A percentile compares a stretch with the other conserved stretches of the same genome.
These are phyloP conservation scores for Gonium pectorale DNA, from an alignment of 139 green algal species.

Conservation along the genomic window DNA sequence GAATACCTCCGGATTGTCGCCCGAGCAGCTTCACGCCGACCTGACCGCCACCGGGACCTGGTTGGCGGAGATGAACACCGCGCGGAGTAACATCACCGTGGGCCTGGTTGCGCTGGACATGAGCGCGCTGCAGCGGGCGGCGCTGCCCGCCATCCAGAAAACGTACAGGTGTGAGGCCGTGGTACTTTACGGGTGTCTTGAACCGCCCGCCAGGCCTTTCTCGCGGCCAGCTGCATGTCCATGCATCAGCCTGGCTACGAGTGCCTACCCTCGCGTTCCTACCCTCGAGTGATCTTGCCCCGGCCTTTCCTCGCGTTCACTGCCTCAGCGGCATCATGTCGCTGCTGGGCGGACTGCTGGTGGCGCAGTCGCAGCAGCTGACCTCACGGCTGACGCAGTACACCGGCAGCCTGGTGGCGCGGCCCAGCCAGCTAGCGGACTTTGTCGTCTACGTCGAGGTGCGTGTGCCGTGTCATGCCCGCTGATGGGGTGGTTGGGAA, in stretches of 20 bases:
- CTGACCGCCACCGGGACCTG: constrained; percentile 13
- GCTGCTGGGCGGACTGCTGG: constrained; percentile 41
- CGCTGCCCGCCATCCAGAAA: constrained; percentile 22
- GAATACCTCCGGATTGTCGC: constrained; percentile 11
- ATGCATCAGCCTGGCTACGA: no score
- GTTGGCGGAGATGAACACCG: constrained; percentile 22
- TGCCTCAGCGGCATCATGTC: constrained; percentile 43
- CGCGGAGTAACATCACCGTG: constrained; percentile 11
- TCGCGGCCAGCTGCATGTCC: no score
- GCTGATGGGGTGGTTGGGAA: no score
- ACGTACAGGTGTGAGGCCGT: constrained; percentile 46
- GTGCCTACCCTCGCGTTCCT: no score
- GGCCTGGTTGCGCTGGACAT: constrained; percentile 36
- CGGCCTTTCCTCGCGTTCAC: not conserved
- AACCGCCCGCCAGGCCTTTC: no score
- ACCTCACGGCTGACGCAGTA: not conserved
- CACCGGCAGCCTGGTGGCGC: constrained; percentile 30
- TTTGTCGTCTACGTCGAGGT: constrained; percentile 58
- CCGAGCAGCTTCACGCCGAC: constrained; percentile 43
- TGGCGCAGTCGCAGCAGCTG: constrained; percentile 11
- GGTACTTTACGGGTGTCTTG: no score
- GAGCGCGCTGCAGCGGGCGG: constrained; percentile 27
- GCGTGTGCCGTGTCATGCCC: no score
- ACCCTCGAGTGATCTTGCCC: not conserved
- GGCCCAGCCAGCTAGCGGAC: constrained; percentile 50